phyloP scores from a whole-genome alignment of 2,329 filamentous ascomycete genomes.

The Cytospora piceicola region DNA sequence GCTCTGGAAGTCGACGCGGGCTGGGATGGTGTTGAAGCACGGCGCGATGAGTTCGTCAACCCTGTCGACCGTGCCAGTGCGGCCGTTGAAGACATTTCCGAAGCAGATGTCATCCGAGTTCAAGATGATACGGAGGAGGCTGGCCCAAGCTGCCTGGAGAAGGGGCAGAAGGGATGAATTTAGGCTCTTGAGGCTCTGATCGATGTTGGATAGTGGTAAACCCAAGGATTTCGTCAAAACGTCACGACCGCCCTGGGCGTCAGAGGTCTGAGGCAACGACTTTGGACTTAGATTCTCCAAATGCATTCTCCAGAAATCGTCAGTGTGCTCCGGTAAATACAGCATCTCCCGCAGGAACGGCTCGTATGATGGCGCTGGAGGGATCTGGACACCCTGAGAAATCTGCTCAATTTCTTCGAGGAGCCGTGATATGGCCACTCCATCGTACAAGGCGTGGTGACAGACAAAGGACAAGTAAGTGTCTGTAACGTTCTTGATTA shows the following conservation, averaged over 20 bases:
- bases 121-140: slow-evolving; percentile 61
- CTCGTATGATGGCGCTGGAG: slow-evolving; percentile 58
- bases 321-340: slow-evolving; percentile 49
- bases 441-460: slow-evolving; percentile 89
- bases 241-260: neutral
- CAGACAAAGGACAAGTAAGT: slow-evolving; percentile 54
- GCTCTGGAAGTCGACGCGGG: slow-evolving; percentile 60
- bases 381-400: slow-evolving; percentile 53
- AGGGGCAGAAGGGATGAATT: slow-evolving; percentile 67
- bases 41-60: slow-evolving; percentile 79
- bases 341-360: slow-evolving; percentile 66
- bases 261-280: slow-evolving; percentile 15
- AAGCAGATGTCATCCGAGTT: slow-evolving; percentile 74
- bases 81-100: slow-evolving; percentile 82
- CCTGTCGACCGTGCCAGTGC: slow-evolving; percentile 66
- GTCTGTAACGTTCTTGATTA: slow-evolving; percentile 41
- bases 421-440: slow-evolving; percentile 71
- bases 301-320: slow-evolving; percentile 68
- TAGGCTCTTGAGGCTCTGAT: slow-evolving; percentile 53
- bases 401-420: slow-evolving; percentile 70
- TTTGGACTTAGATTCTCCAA: slow-evolving; percentile 54
- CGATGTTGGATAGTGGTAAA: slow-evolving; percentile 49
- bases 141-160: slow-evolving; percentile 74
- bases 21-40: slow-evolving; percentile 87
- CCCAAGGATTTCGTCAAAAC: slow-evolving; percentile 38